Evolutionary conservation across 352 stramenopile species (phyloP).

Genomic region (Pythium myriotylum): DNA sequence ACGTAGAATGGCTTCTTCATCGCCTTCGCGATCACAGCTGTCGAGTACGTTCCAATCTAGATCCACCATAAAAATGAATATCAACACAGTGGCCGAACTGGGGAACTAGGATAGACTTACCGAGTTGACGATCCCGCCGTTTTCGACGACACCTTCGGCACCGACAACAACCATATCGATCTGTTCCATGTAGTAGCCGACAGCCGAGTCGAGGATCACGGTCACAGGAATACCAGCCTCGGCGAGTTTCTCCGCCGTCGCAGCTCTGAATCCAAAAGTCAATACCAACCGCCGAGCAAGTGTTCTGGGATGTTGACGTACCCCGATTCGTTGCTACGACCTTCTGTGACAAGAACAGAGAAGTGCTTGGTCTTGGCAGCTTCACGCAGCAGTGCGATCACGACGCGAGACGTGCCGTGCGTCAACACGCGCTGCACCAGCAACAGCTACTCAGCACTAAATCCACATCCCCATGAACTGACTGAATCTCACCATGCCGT

Average conservation of each 20-base stretch:
- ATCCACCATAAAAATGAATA: conserved; percentile 4
- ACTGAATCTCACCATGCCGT: conserved; percentile 77
- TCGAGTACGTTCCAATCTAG: conserved; percentile 94
- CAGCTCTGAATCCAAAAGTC: conserved; percentile 29
- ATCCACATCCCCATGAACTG: neutral
- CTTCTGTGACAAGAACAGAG: conserved; percentile 93
- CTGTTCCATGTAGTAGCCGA: conserved; percentile 96
- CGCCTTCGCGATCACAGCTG: conserved; percentile 94
- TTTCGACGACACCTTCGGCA: conserved; percentile 96
- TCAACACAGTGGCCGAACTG: neutral
- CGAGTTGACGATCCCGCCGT: conserved; percentile 98
- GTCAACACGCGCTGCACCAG: conserved; percentile 86
- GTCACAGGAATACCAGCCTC: conserved; percentile 93
- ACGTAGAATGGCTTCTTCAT: conserved; percentile 98
- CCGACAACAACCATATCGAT: conserved; percentile 96
- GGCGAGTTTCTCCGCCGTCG: conserved; percentile 84
- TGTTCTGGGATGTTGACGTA: conserved; percentile 38
- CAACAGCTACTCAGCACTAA: conserved; percentile 1
- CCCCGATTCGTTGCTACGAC: conserved; percentile 88
- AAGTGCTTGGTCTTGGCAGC: conserved; percentile 94
- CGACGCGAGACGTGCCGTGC: conserved; percentile 93
- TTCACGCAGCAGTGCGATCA: conserved; percentile 89
- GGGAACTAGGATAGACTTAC: conserved; percentile 29
- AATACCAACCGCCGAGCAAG: neutral
- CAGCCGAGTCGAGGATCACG: conserved; percentile 95